Conservation (phyloP, 768 basidiomycete species). For the Boletus pseudo-olivaceus region DNA sequence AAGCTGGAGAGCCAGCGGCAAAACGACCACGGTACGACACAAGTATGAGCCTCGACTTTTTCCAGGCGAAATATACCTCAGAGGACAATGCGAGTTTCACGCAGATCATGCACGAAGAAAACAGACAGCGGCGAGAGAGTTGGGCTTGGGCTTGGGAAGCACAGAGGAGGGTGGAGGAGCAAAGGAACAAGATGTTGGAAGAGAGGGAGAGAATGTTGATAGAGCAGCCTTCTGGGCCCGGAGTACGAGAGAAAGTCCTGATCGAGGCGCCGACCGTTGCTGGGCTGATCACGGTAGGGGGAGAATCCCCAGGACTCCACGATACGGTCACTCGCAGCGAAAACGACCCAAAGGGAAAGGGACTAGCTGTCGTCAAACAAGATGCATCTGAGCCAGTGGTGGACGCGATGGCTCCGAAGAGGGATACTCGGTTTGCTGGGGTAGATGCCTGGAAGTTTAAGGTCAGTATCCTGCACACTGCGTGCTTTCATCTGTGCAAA, state of each 20-base stretch:
- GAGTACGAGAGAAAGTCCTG: conserved; percentile 63
- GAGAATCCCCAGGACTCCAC: conserved; percentile 6
- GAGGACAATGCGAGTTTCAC: conserved; percentile 98
- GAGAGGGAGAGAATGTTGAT: conserved; percentile 68
- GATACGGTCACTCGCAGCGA: conserved; percentile 22
- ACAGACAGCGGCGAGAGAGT: conserved; percentile 70
- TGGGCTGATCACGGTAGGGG: conserved; percentile 47
- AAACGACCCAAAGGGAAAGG: conserved; percentile 23
- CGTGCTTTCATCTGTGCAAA: not conserved
- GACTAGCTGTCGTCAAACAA: conserved; percentile 21
- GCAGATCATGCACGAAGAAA: conserved; percentile 87
- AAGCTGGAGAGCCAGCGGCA: conserved; percentile 38
- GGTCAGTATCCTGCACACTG: conserved; percentile 34
- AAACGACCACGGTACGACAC: conserved; percentile 62
- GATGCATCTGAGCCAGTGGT: conserved; percentile 30
- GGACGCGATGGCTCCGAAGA: conserved; percentile 80
- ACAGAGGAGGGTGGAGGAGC: conserved; percentile 72
- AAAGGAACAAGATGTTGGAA: conserved; percentile 62
- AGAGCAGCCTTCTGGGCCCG: conserved; percentile 57
- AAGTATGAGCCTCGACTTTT: conserved; percentile 70
- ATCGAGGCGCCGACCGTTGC: conserved; percentile 58
- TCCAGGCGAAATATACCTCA: conserved; percentile 90
- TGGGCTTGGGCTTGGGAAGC: conserved; percentile 96
- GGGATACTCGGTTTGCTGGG: conserved; percentile 65
- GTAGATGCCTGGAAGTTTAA: conserved; percentile 85